Percentiles rank a stretch among this genome's conserved stretches.
phyloP scores from a whole-genome alignment of 805 yeast species.

The Torulaspora maleeae region DNA sequence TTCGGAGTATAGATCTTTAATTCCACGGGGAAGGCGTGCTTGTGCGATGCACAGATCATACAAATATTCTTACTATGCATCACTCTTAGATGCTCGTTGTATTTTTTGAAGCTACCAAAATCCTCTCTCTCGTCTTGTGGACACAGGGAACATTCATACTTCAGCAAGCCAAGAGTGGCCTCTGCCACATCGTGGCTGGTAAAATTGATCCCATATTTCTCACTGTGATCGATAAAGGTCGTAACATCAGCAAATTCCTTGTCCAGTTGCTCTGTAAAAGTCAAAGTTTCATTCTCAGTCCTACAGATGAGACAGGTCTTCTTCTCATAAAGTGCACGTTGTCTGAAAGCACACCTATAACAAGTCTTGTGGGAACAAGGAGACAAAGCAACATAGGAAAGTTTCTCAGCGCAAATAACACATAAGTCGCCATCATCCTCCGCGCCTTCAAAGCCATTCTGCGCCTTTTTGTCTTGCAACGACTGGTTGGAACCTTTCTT shows the following conservation, averaged over 20 bases:
- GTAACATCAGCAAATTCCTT: slow-evolving; percentile 39
- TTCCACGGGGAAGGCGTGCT: slow-evolving; percentile 73
- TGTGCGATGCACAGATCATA: slow-evolving; percentile 69
- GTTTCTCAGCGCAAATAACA: slow-evolving; percentile 76
- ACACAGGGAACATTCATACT: slow-evolving; percentile 54
- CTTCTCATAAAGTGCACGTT: slow-evolving; percentile 73
- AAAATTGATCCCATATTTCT: slow-evolving; percentile 53
- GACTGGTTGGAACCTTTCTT: neutral
- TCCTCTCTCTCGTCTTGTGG: slow-evolving; percentile 25
- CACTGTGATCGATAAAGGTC: slow-evolving; percentile 36
- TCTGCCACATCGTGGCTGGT: slow-evolving; percentile 47
- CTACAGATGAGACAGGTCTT: slow-evolving; percentile 81
- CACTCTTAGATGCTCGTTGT: slow-evolving; percentile 60
- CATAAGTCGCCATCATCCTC: slow-evolving; percentile 47
- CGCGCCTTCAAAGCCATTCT: neutral
- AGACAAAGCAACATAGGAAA: slow-evolving; percentile 61
- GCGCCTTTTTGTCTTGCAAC: slow-evolving; percentile 1
- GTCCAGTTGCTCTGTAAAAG: slow-evolving; percentile 49
- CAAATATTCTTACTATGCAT: slow-evolving; percentile 65
- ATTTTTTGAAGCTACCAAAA: slow-evolving; percentile 49
- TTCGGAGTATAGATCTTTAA: slow-evolving; percentile 55
- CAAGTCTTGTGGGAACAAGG: slow-evolving; percentile 86
- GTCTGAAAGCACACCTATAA: slow-evolving; percentile 75
- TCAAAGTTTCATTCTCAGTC: slow-evolving; percentile 53
- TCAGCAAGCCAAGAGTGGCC: slow-evolving; percentile 49